A percentile compares a stretch with the other conserved stretches of the same genome.
Conservation (phyloP, 805 yeast genomes). For the Starmerella davenportii region DNA sequence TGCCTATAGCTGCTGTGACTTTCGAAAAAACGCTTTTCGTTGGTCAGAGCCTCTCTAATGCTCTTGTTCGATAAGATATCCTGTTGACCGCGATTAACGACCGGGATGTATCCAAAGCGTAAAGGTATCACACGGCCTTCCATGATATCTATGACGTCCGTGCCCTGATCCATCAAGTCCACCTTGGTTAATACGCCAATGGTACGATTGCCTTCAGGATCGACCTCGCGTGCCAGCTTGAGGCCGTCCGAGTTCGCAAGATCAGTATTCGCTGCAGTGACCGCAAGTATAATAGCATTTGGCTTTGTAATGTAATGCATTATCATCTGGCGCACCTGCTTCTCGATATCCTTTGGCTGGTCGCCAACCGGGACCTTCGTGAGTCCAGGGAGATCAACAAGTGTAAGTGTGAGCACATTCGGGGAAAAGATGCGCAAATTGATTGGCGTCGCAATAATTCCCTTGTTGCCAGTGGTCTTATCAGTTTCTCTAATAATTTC, state of each 20-base stretch:
- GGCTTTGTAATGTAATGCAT: slow-evolving; percentile 89
- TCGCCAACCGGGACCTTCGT: slow-evolving; percentile 98
- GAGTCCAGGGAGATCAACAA: slow-evolving; percentile 92
- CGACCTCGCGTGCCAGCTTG: slow-evolving; percentile 91
- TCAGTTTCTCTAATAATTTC: slow-evolving; percentile 89
- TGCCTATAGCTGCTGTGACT: slow-evolving; percentile 75
- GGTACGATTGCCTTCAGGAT: slow-evolving; percentile 87
- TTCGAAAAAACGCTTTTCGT: slow-evolving; percentile 70
- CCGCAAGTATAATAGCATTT: slow-evolving; percentile 85
- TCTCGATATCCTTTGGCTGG: slow-evolving; percentile 93
- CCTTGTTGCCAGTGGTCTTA: slow-evolving; percentile 56
- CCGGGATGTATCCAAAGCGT: slow-evolving; percentile 92
- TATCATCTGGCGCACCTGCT: slow-evolving; percentile 79
- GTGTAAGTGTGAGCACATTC: slow-evolving; percentile 79
- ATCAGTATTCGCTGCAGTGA: slow-evolving; percentile 92
- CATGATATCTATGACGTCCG: slow-evolving; percentile 87
- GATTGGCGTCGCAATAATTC: slow-evolving; percentile 84
- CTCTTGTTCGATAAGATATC: slow-evolving; percentile 81
- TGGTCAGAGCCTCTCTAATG: slow-evolving; percentile 68
- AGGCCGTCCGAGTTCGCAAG: slow-evolving; percentile 93
- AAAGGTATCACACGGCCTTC: slow-evolving; percentile 92
- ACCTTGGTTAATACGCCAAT: slow-evolving; percentile 93
- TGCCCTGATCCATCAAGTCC: slow-evolving; percentile 95
- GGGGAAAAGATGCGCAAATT: slow-evolving; percentile 88
- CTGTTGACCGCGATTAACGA: slow-evolving; percentile 90